These are phyloP conservation scores for Myriosclerotinia duriaeana DNA, from an alignment of 2,329 filamentous ascomycete species.

Conservation along the genomic window DNA sequence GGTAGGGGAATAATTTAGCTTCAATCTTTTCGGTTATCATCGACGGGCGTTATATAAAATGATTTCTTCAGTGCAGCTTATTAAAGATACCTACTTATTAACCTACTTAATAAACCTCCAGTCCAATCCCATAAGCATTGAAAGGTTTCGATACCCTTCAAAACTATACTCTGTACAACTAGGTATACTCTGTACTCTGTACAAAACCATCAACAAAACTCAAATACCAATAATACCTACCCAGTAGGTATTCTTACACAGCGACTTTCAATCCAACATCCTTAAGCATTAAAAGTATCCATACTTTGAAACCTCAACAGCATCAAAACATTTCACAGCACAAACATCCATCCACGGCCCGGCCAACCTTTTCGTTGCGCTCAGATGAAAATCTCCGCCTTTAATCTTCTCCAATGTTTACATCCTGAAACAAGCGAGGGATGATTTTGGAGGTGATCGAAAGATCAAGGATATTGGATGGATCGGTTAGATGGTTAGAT, in stretches of 20 bases:
- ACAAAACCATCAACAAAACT: no score
- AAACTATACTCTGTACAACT: no score
- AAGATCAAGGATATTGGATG: background rate
- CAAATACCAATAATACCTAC: background rate
- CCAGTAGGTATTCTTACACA: no score
- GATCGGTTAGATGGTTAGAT: no score
- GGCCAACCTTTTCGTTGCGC: background rate
- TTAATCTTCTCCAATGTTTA: slow-evolving; percentile 14
- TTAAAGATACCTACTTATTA: no score
- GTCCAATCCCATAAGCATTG: background rate
- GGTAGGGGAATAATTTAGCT: no score
- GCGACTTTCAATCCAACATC: no score
- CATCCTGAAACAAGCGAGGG: slow-evolving; percentile 16
- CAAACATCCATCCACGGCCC: background rate
- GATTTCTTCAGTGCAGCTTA: no score
- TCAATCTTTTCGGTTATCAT: no score
- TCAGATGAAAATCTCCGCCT: background rate
- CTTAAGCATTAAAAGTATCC: background rate
- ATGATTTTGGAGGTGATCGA: background rate
- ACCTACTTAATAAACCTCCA: background rate
- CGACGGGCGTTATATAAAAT: no score
- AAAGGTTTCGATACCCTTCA: background rate
- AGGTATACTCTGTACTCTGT: background rate
- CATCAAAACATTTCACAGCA: background rate
- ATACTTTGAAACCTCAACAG: slow-evolving; percentile 10